Evolutionary conservation across 73 alveolate species (phyloP).

Genomic region (Breviolum minutum): DNA sequence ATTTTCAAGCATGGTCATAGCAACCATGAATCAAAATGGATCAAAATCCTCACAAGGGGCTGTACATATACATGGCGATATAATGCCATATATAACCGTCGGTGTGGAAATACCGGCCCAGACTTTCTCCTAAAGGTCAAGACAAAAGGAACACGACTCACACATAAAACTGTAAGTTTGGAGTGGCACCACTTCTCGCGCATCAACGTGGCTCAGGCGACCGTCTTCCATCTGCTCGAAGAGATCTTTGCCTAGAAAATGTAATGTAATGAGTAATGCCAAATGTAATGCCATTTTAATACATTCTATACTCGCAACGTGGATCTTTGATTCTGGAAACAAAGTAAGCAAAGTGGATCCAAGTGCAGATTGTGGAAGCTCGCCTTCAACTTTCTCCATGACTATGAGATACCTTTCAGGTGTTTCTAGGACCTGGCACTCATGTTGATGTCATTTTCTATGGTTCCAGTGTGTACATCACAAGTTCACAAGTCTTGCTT

Average conservation of each 20-base stretch:
- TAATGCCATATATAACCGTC: background rate
- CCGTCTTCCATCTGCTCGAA: conserved; percentile 66
- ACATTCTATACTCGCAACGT: no score
- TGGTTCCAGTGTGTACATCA: background rate
- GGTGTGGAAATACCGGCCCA: background rate
- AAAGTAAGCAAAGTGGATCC: background rate
- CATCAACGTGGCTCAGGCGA: conserved; percentile 47
- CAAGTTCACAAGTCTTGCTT: background rate
- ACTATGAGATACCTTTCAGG: conserved; percentile 25
- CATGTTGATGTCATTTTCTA: background rate
- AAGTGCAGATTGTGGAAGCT: background rate
- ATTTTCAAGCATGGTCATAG: background rate
- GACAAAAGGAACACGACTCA: no score
- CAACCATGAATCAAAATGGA: background rate
- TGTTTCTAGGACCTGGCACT: conserved; percentile 43
- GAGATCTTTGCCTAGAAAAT: conserved; percentile 19
- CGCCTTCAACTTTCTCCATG: conserved; percentile 71
- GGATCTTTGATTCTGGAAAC: no score
- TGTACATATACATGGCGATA: background rate
- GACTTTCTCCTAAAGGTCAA: no score
- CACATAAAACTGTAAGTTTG: background rate
- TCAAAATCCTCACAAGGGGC: no score
- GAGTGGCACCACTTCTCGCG: conserved; percentile 21
- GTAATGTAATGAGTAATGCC: background rate
- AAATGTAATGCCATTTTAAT: background rate